Percentiles rank a stretch among this genome's conserved stretches.
phyloP scores from a whole-genome alignment of 148 eudicot species.

The Cornus florida region DNA sequence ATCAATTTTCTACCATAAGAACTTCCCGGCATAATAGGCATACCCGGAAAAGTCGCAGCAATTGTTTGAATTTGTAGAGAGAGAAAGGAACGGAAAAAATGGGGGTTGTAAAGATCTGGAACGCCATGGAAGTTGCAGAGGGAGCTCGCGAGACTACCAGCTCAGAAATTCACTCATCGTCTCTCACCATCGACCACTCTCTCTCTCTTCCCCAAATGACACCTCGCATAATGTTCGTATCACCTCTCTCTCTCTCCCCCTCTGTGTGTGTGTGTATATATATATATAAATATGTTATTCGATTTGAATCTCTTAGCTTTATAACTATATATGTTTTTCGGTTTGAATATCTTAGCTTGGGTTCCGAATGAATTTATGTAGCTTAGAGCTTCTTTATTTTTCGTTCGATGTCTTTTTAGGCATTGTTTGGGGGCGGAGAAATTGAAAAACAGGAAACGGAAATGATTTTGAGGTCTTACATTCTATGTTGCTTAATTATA shows the following conservation, averaged over 20 bases:
- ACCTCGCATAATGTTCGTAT: slow-evolving; percentile 63
- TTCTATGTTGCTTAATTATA: not conserved
- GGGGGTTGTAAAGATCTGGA: slow-evolving; percentile 56
- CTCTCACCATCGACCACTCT: slow-evolving; percentile 70
- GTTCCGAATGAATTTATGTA: not conserved
- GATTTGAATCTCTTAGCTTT: no score
- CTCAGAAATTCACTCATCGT: slow-evolving; percentile 50
- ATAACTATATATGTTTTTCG: not conserved
- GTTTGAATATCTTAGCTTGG: not conserved
- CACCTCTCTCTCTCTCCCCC: not conserved
- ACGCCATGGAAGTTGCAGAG: slow-evolving; percentile 53
- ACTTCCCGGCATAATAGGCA: slow-evolving; percentile 13
- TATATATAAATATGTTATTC: not conserved
- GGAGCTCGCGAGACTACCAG: slow-evolving; percentile 32
- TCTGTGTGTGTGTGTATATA: not conserved
- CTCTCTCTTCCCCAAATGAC: slow-evolving; percentile 71
- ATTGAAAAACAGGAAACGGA: not conserved
- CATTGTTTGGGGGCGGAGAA: not conserved
- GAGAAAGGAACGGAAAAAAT: slow-evolving; percentile 19
- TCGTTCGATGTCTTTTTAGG: not conserved
- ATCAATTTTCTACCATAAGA: not conserved
- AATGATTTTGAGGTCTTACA: not conserved
- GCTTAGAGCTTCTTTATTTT: not conserved
- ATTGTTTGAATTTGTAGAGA: slow-evolving; percentile 5
- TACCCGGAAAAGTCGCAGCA: not conserved